Evolutionary conservation across 1,284 basidiomycete genomes (phyloP).

Genomic region (Austroboletus novae-zelandiae): DNA sequence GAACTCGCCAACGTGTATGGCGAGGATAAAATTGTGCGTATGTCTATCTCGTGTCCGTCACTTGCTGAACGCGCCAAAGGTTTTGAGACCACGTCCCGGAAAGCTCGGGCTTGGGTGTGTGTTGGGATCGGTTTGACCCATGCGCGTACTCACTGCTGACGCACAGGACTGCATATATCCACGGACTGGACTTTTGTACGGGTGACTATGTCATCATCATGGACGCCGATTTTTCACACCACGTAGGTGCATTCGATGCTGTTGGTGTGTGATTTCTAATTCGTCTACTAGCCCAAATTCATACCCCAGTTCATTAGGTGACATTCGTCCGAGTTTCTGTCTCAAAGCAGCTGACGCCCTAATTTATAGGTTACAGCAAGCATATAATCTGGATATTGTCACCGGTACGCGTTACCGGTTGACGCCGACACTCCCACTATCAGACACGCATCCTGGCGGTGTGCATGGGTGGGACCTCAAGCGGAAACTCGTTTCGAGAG

Average conservation of each 20-base stretch:
- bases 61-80: slow-evolving; percentile 37
- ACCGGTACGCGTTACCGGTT: slow-evolving; percentile 87
- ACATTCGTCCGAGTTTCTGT: slow-evolving; percentile 5
- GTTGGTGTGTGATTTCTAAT: slow-evolving; percentile 6
- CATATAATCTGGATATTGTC: slow-evolving; percentile 84
- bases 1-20: slow-evolving; percentile 80
- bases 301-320: slow-evolving; percentile 86
- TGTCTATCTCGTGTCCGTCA: not conserved
- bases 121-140: not conserved
- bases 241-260: slow-evolving; percentile 50
- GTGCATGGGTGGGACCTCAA: slow-evolving; percentile 90
- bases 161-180: slow-evolving; percentile 84
- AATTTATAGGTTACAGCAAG: slow-evolving; percentile 62
- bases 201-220: slow-evolving; percentile 97
- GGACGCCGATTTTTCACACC: slow-evolving; percentile 96
- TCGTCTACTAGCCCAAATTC: slow-evolving; percentile 70
- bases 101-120: slow-evolving; percentile 84
- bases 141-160: slow-evolving; percentile 2
- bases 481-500: slow-evolving; percentile 81
- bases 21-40: slow-evolving; percentile 75
- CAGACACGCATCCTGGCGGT: slow-evolving; percentile 65
- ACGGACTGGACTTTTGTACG: slow-evolving; percentile 83
- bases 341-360: slow-evolving; percentile 5
- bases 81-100: slow-evolving; percentile 81
- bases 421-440: slow-evolving; percentile 49